Conservation (phyloP, 352 stramenopile species). For the Globisporangium cederbergense region DNA sequence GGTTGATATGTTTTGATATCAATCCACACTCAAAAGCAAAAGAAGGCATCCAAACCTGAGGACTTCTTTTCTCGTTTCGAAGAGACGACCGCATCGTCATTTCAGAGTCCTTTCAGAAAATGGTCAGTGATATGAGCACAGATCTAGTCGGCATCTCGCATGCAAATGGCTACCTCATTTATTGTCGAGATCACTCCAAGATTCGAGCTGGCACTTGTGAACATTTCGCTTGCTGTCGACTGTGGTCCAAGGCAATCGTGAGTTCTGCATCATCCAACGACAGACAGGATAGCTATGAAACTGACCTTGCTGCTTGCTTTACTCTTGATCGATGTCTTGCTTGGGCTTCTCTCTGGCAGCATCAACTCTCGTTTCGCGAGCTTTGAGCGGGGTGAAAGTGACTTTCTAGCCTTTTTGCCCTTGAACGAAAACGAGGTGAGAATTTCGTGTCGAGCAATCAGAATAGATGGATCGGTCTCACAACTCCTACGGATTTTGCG, state of each 20-base stretch:
- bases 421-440: constrained; percentile 4
- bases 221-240: not conserved
- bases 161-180: constrained; percentile 9
- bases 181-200: constrained; percentile 10
- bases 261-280: not conserved
- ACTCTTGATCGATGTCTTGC: not conserved
- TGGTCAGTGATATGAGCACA: constrained; percentile 1
- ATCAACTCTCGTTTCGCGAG: constrained; percentile 8
- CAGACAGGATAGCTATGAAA: not conserved
- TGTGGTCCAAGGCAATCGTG: not conserved
- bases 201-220: not conserved
- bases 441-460: not conserved
- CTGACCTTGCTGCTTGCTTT: constrained; percentile 1
- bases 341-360: not conserved
- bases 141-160: not conserved
- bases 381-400: constrained; percentile 3
- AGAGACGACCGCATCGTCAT: constrained; percentile 13
- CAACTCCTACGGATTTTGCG: constrained; percentile 3
- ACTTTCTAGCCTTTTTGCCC: constrained; percentile 5
- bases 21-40: not conserved
- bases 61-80: constrained; percentile 2
- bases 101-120: constrained; percentile 11
- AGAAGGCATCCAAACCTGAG: constrained; percentile 5
- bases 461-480: not conserved
- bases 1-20: not conserved